A percentile compares a stretch with the other conserved stretches of the same genome.
Evolutionary conservation across 805 yeast species (phyloP).

Genomic region (Wickerhamiella cacticola): DNA sequence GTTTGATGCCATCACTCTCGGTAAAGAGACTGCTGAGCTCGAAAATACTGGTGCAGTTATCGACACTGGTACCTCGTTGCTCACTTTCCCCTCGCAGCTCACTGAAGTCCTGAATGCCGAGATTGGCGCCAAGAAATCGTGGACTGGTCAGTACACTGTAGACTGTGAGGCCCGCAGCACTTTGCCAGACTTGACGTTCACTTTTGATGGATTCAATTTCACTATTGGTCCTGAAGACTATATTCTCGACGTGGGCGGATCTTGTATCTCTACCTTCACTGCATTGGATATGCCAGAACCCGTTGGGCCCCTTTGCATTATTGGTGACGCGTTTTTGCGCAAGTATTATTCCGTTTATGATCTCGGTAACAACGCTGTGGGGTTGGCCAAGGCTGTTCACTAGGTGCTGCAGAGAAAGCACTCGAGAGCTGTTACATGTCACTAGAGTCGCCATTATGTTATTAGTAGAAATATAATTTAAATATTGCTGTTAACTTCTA

Average conservation of each 20-base stretch:
- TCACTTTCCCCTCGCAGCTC: slow-evolving; percentile 86
- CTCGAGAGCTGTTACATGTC: too few species aligned
- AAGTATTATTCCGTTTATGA: slow-evolving; percentile 90
- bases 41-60: slow-evolving; percentile 87
- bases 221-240: slow-evolving; percentile 83
- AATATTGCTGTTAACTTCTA: too few species aligned
- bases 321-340: slow-evolving; percentile 97
- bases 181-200: slow-evolving; percentile 87
- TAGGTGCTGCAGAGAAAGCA: too few species aligned
- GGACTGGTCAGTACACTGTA: slow-evolving; percentile 94
- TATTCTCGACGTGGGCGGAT: slow-evolving; percentile 85
- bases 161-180: slow-evolving; percentile 78
- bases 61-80: slow-evolving; percentile 95
- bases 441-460: too few species aligned
- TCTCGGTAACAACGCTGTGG: slow-evolving; percentile 81
- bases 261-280: slow-evolving; percentile 92
- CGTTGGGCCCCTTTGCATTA: slow-evolving; percentile 88
- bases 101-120: slow-evolving; percentile 92
- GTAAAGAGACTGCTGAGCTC: slow-evolving; percentile 80
- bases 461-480: too few species aligned
- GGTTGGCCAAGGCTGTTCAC: slow-evolving; percentile 69
- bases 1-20: slow-evolving; percentile 80
- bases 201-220: slow-evolving; percentile 81
- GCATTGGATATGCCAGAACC: slow-evolving; percentile 98
- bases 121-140: slow-evolving; percentile 93